These are phyloP conservation scores for Yarrowia osloensis DNA, from an alignment of 805 yeast species.

Conservation along the genomic window DNA sequence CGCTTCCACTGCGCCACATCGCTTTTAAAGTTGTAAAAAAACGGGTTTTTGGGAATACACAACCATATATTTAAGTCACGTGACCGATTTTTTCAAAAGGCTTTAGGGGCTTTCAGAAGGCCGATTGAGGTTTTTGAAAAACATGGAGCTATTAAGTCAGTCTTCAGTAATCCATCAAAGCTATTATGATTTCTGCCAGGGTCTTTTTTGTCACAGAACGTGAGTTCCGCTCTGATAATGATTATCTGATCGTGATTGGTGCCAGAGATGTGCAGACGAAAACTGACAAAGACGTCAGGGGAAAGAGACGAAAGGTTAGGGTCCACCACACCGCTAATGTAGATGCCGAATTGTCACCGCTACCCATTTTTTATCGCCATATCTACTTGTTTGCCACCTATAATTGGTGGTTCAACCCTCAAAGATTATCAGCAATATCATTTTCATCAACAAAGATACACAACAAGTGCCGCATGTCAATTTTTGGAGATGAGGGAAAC, in stretches of 20 bases:
- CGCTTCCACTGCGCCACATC: constrained; percentile 70
- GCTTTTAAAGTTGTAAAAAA: constrained; percentile 35
- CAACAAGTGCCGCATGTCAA: background rate
- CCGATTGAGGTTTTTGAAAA: too few relatives aligned
- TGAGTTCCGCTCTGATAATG: background rate
- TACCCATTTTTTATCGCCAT: too few relatives aligned
- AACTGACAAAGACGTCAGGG: too few relatives aligned
- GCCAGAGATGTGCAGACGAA: too few relatives aligned
- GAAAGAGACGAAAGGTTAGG: too few relatives aligned
- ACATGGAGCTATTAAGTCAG: too few relatives aligned
- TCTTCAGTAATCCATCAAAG: too few relatives aligned
- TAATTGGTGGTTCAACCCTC: background rate
- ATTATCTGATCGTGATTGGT: background rate
- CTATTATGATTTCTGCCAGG: too few relatives aligned
- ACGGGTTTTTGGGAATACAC: background rate
- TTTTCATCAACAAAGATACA: background rate
- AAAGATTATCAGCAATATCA: background rate
- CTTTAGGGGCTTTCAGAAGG: too few relatives aligned
- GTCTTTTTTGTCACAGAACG: background rate
- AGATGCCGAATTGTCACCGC: too few relatives aligned
- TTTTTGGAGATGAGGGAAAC: background rate
- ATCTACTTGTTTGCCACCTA: too few relatives aligned
- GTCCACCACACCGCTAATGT: too few relatives aligned
- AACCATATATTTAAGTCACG: background rate
- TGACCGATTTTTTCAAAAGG: background rate